phyloP scores from a whole-genome alignment of 164 flowering plant species.

The Akebia trifoliata region DNA sequence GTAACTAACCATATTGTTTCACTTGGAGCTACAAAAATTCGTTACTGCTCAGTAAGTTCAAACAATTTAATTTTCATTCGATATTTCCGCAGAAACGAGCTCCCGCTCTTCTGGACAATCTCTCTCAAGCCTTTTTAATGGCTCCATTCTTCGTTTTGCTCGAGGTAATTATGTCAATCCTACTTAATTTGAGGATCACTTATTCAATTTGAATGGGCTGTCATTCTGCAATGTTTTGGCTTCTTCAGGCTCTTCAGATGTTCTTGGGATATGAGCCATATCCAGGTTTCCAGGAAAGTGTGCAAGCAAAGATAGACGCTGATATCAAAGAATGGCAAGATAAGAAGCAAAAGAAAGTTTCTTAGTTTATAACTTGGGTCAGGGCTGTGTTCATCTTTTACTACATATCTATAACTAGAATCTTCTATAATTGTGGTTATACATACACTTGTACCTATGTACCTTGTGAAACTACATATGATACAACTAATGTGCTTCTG shows the following conservation, averaged over 20 bases:
- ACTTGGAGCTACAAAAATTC: neutral
- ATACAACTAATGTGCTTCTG: neutral
- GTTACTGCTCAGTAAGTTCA: neutral
- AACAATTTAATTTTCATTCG: neutral
- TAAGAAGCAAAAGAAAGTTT: conserved; percentile 46
- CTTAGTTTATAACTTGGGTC: neutral
- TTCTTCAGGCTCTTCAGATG: conserved; percentile 54
- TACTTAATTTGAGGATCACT: neutral
- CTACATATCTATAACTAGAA: no score
- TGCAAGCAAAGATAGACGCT: conserved; percentile 43
- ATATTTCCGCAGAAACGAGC: conserved; percentile 44
- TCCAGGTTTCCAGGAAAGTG: conserved; percentile 63
- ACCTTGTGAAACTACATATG: neutral
- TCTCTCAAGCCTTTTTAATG: conserved; percentile 57
- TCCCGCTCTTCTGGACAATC: conserved; percentile 63
- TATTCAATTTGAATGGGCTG: neutral
- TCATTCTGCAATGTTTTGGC: conserved; percentile 3
- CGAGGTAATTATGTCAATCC: conserved; percentile 32
- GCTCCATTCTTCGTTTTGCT: conserved; percentile 67
- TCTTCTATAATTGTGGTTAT: no score
- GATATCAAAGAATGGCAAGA: conserved; percentile 62
- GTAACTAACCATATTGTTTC: conserved; percentile 17
- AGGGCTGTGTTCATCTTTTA: no score
- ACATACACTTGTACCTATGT: neutral
- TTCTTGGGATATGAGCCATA: conserved; percentile 79